Evolutionary conservation across 2,329 filamentous ascomycete genomes (phyloP).

Genomic region (Raffaelea albimanens): DNA sequence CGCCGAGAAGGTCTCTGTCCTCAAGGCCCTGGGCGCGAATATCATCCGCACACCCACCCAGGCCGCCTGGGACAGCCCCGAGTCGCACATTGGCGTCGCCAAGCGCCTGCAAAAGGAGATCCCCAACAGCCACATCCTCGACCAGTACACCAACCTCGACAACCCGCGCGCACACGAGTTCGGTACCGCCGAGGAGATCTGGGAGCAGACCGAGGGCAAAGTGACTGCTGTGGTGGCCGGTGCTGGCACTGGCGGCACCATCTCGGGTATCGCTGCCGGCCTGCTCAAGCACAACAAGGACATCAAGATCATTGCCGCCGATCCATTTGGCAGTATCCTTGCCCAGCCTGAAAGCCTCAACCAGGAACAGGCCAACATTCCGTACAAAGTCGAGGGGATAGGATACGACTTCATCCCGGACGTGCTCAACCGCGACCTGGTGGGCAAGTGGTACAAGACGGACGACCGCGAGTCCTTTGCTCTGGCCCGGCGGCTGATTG

Average conservation of each 20-base stretch:
- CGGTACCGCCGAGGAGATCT: conserved; percentile 94
- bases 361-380: conserved; percentile 66
- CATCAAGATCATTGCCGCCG: conserved; percentile 84
- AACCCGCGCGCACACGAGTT: conserved; percentile 91
- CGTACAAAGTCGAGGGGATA: conserved; percentile 97
- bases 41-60: conserved; percentile 97
- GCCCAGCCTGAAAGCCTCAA: conserved; percentile 76
- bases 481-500: conserved; percentile 80
- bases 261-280: conserved; percentile 79
- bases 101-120: conserved; percentile 86
- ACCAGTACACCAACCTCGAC: conserved; percentile 87
- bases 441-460: conserved; percentile 98
- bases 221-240: conserved; percentile 81
- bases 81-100: conserved; percentile 95
- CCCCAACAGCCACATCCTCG: conserved; percentile 91
- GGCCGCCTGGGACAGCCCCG: conserved; percentile 86
- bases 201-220: conserved; percentile 77
- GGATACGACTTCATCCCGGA: conserved; percentile 98
- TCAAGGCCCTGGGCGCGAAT: conserved; percentile 87
- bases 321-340: conserved; percentile 85
- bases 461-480: conserved; percentile 85
- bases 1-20: conserved; percentile 90
- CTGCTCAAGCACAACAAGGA: conserved; percentile 77
- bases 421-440: conserved; percentile 68
- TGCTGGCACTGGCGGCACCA: conserved; percentile 90